phyloP scores from a whole-genome alignment of 257 asterid species.

The Solanum medicagineum region DNA sequence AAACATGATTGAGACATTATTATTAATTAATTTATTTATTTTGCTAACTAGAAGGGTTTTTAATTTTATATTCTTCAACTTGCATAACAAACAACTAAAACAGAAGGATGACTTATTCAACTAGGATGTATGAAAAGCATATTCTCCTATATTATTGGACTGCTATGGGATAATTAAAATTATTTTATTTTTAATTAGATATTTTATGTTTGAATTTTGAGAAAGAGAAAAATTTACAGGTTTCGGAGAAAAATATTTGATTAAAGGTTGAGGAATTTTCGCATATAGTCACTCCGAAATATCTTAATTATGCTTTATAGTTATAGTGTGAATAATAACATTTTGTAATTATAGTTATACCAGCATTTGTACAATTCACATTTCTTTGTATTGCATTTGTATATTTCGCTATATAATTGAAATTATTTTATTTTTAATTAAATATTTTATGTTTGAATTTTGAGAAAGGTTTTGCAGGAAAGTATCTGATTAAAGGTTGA shows the following conservation, averaged over 20 bases:
- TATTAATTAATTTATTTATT: neutral
- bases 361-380: no score
- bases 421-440: fast-evolving
- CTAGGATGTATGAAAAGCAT: neutral
- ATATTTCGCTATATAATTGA: neutral
- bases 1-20: neutral
- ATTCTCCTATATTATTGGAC: neutral
- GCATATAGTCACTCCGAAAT: no score
- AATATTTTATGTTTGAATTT: neutral
- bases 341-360: no score
- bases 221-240: no score
- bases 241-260: no score
- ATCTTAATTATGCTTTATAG: no score
- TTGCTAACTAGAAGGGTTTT: neutral
- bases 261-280: no score
- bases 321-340: no score
- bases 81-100: neutral
- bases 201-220: neutral
- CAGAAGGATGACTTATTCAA: neutral
- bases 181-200: fast-evolving
- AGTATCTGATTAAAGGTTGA: fast-evolving
- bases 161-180: neutral
- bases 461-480: no score
- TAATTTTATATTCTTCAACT: neutral
- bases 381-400: no score